A percentile compares a stretch with the other conserved stretches of the same genome.
These are phyloP conservation scores for Boletus sp. DNA, from an alignment of 768 basidiomycete species.

Conservation along the genomic window DNA sequence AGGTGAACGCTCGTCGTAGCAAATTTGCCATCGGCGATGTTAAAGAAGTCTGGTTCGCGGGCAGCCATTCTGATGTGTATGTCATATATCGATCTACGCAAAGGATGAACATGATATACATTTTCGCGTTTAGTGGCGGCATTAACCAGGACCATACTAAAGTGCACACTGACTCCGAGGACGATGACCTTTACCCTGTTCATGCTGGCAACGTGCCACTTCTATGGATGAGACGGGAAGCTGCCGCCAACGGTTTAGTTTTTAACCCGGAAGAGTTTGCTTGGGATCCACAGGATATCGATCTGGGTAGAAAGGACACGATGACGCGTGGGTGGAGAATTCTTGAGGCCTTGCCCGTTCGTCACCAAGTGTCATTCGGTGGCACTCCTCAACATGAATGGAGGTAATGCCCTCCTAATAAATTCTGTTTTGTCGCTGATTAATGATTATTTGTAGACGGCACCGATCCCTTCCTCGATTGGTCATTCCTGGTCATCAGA, in stretches of 20 bases:
- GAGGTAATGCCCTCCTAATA: too few relatives aligned
- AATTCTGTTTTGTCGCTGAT: too few relatives aligned
- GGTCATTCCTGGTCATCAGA: too few relatives aligned
- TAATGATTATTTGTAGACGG: too few relatives aligned
- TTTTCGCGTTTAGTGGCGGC: slow-evolving; percentile 2
- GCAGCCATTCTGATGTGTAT: slow-evolving; percentile 11
- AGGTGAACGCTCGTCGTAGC: slow-evolving; percentile 2
- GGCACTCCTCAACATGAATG: background rate
- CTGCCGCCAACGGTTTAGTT: slow-evolving; percentile 1
- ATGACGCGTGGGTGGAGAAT: background rate
- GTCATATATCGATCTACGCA: background rate
- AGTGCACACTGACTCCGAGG: too few relatives aligned
- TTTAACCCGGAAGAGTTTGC: background rate
- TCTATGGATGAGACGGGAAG: slow-evolving; percentile 12
- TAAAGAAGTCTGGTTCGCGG: slow-evolving; percentile 15
- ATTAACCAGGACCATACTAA: background rate
- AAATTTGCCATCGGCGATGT: background rate
- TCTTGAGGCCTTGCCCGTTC: background rate
- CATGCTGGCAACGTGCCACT: slow-evolving; percentile 7
- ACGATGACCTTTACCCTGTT: background rate
- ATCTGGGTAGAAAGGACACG: background rate
- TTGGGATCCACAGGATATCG: slow-evolving; percentile 8
- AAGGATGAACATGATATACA: background rate
- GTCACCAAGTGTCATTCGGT: slow-evolving; percentile 11
- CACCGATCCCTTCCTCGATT: too few relatives aligned